Conservation (phyloP, 1,284 basidiomycete genomes). For the Caloboletus firmus region DNA sequence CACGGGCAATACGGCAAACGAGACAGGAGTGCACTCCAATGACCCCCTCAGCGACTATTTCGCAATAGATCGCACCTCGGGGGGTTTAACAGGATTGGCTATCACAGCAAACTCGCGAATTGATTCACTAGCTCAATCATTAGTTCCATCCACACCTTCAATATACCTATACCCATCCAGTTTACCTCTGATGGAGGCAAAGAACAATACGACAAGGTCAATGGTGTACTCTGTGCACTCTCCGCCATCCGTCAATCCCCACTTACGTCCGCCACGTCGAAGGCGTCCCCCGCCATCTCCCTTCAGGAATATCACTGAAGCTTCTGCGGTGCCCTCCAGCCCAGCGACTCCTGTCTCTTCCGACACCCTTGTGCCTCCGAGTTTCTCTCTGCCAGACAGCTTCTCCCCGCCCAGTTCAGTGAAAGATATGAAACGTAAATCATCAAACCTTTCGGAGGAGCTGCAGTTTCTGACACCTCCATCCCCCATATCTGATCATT, state of each 20-base stretch:
- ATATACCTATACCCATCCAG: constrained; percentile 11
- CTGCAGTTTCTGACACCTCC: constrained; percentile 38
- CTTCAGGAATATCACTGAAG: constrained; percentile 3
- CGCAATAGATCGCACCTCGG: not conserved
- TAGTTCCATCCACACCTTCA: constrained; percentile 17
- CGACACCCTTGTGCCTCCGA: not conserved
- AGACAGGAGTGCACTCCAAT: not conserved
- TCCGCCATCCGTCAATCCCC: constrained; percentile 18
- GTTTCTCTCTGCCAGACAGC: not conserved
- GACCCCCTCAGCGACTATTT: not conserved
- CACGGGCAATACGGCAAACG: not conserved
- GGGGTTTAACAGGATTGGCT: constrained; percentile 14
- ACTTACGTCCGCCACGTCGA: constrained; percentile 41
- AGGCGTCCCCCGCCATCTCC: constrained; percentile 9
- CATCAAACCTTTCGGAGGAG: constrained; percentile 5
- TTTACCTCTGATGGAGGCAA: constrained; percentile 10
- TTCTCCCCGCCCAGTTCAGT: not conserved
- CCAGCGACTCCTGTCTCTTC: not conserved
- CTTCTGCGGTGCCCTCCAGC: not conserved
- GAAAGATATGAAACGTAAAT: not conserved
- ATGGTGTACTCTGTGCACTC: not conserved
- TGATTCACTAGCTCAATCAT: constrained; percentile 4
- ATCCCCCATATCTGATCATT: not conserved
- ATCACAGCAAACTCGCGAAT: constrained; percentile 20
- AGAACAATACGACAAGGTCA: not conserved